Evolutionary conservation across 352 stramenopile species (phyloP).

Genomic region (Thraustochytrium sp.): DNA sequence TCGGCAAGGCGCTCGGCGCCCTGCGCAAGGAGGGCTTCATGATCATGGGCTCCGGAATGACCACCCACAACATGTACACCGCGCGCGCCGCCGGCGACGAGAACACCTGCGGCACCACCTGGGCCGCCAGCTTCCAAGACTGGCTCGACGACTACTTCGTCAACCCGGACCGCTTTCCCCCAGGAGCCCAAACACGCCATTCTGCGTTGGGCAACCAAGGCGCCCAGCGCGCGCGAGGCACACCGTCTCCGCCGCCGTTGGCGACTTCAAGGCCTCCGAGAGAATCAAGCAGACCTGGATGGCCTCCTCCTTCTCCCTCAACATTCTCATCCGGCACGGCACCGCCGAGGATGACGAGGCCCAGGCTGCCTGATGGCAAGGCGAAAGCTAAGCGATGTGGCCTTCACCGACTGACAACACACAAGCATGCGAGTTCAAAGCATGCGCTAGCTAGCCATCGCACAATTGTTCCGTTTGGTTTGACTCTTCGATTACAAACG

Average conservation of each 20-base stretch:
- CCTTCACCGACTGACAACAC: no score
- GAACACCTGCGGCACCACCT: background rate
- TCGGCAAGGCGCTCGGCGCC: constrained; percentile 61
- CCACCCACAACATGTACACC: constrained; percentile 48
- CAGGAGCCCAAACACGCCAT: background rate
- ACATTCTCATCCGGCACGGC: constrained; percentile 13
- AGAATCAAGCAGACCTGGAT: constrained; percentile 1
- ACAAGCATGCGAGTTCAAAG: no score
- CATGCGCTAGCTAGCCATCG: no score
- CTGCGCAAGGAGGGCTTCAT: constrained; percentile 68
- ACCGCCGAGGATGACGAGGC: background rate
- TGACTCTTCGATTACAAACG: no score
- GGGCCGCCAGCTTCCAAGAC: constrained; percentile 29
- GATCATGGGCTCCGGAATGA: constrained; percentile 67
- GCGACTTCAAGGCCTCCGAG: background rate
- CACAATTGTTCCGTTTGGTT: no score
- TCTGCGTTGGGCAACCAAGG: constrained; percentile 25
- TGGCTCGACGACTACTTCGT: constrained; percentile 11
- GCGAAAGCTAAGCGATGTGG: no score
- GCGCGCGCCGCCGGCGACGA: background rate
- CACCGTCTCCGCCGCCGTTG: constrained; percentile 51
- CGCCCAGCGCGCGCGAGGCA: constrained; percentile 43
- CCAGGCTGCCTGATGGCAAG: no score
- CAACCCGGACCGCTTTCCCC: background rate
- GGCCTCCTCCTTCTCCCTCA: constrained; percentile 28